phyloP scores from a whole-genome alignment of 306 rosid species.

The Pyrus betulifolia region DNA sequence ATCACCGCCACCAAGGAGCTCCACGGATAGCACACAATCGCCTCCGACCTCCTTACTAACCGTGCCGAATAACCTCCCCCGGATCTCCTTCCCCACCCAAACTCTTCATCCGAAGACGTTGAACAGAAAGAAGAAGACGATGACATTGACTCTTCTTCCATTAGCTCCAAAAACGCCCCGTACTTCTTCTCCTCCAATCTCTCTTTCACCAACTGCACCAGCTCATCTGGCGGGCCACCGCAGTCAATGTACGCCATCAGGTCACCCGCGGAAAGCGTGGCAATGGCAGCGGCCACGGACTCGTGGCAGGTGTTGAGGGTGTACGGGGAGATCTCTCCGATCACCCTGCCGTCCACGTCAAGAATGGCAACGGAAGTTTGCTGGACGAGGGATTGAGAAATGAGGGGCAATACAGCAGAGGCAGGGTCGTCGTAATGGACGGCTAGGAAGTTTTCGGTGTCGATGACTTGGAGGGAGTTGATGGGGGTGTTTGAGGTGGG shows the following conservation, averaged over 20 bases:
- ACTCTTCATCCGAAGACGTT: conserved; percentile 70
- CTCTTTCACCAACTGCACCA: conserved; percentile 58
- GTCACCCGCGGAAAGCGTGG: conserved; percentile 68
- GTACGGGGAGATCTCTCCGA: conserved; percentile 73
- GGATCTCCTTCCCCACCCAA: conserved; percentile 38
- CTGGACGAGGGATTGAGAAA: conserved; percentile 32
- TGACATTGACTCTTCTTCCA: conserved; percentile 46
- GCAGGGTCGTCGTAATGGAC: conserved; percentile 59
- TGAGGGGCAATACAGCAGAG: conserved; percentile 46
- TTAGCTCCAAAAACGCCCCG: conserved; percentile 40
- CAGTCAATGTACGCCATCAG: conserved; percentile 60
- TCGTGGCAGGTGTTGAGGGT: conserved; percentile 56
- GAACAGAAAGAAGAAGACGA: conserved; percentile 49
- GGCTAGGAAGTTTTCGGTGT: conserved; percentile 31
- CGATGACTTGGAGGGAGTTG: conserved; percentile 44
- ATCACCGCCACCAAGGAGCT: conserved; percentile 86
- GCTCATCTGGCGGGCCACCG: conserved; percentile 66
- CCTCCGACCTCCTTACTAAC: conserved; percentile 56
- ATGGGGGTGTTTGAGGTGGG: conserved; percentile 39
- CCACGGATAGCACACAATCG: conserved; percentile 62
- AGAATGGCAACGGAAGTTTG: conserved; percentile 69
- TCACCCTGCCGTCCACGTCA: conserved; percentile 35
- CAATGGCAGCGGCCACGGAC: conserved; percentile 38
- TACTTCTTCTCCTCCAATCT: conserved; percentile 42
- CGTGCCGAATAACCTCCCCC: conserved; percentile 52